Percentiles rank a stretch among this genome's conserved stretches.
These are phyloP conservation scores for Turnera subulata DNA, from an alignment of 345 rosid genomes.

Conservation along the genomic window DNA sequence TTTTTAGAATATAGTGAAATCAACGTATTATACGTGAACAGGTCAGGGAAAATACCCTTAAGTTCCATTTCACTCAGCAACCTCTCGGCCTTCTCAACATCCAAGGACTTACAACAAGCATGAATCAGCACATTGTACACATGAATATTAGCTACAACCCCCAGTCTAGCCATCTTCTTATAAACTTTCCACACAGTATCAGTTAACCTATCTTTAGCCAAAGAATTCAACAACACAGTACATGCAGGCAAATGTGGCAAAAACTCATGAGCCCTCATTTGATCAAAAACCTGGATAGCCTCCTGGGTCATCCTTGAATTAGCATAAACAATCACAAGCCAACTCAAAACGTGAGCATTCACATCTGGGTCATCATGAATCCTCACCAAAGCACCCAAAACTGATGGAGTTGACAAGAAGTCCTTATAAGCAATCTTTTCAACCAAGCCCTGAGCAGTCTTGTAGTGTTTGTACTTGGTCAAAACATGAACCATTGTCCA, in stretches of 20 bases:
- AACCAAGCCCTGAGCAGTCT: conserved; percentile 71
- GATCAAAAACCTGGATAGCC: conserved; percentile 71
- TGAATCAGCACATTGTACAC: conserved; percentile 81
- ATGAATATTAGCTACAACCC: conserved; percentile 67
- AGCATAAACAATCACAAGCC: conserved; percentile 65
- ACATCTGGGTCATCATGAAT: conserved; percentile 56
- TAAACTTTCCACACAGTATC: conserved; percentile 74
- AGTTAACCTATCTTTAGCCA: conserved; percentile 64
- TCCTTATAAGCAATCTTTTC: conserved; percentile 65
- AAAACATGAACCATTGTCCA: conserved; percentile 81
- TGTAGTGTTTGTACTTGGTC: conserved; percentile 60
- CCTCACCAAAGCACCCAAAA: conserved; percentile 53
- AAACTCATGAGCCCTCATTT: conserved; percentile 45
- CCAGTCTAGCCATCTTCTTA: conserved; percentile 72
- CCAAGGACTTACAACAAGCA: conserved; percentile 81
- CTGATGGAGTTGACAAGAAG: conserved; percentile 66
- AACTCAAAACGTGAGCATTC: conserved; percentile 73
- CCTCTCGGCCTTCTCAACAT: conserved; percentile 62
- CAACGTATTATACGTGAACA: conserved; percentile 69
- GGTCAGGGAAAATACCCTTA: conserved; percentile 55
- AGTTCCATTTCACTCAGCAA: conserved; percentile 76
- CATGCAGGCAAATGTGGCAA: conserved; percentile 85
- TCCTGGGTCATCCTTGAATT: conserved; percentile 63
- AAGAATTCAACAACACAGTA: conserved; percentile 65
- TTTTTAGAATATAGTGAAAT: conserved; percentile 73